These are phyloP conservation scores for Fusarium sacchari DNA, from an alignment of 2,329 filamentous ascomycete species.

Conservation along the genomic window DNA sequence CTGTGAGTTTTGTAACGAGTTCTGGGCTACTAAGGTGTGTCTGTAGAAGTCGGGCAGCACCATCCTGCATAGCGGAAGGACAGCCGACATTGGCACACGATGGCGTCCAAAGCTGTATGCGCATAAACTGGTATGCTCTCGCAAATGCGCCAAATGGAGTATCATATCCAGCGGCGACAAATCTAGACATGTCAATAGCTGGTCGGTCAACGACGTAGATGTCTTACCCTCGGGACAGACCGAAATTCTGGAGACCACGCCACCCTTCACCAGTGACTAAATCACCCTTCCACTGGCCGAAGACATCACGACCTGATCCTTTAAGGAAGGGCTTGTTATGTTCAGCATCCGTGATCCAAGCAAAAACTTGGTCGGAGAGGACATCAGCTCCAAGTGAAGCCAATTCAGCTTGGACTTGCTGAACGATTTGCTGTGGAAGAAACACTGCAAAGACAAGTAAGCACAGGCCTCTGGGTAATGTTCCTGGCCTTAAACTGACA, in stretches of 20 bases:
- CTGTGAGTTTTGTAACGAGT: conserved; percentile 42
- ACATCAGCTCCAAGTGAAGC: conserved; percentile 61
- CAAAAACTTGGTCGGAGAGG: conserved; percentile 63
- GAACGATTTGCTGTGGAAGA: conserved; percentile 54
- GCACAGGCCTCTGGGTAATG: neutral
- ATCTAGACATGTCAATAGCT: conserved; percentile 42
- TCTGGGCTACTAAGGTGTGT: conserved; percentile 52
- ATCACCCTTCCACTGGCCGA: conserved; percentile 67
- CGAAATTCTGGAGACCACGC: conserved; percentile 68
- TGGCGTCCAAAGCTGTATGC: conserved; percentile 66
- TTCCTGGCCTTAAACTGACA: conserved; percentile 50
- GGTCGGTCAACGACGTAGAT: neutral
- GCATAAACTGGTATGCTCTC: conserved; percentile 68
- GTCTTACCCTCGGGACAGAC: conserved; percentile 62
- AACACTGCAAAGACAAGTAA: conserved; percentile 54
- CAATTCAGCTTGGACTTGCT: conserved; percentile 56
- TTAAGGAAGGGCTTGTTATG: conserved; percentile 69
- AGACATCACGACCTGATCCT: conserved; percentile 67
- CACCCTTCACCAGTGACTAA: conserved; percentile 75
- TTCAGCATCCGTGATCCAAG: conserved; percentile 71
- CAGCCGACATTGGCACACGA: conserved; percentile 71
- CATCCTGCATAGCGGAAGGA: conserved; percentile 74
- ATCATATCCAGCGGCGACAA: conserved; percentile 70
- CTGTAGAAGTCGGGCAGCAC: conserved; percentile 63
- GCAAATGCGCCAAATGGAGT: conserved; percentile 60